Conservation (phyloP, 2,329 filamentous ascomycete genomes). For the Scedosporium boydii region DNA sequence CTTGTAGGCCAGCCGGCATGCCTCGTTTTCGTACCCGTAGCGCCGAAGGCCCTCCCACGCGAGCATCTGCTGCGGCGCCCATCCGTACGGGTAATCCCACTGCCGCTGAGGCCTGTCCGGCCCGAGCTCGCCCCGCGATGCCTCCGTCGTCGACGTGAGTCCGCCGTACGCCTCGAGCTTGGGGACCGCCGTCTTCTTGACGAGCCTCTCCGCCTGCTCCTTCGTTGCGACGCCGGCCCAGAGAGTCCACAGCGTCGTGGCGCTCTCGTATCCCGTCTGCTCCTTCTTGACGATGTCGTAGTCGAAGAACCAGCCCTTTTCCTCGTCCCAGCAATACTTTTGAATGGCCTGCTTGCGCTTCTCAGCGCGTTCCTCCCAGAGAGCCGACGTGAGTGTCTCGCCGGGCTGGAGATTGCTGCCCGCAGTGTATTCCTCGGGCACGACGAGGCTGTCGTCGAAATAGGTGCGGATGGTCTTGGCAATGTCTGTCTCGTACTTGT, state of each 20-base stretch:
- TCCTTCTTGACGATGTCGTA: slow-evolving; percentile 80
- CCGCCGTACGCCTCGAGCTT: slow-evolving; percentile 84
- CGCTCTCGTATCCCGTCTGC: slow-evolving; percentile 77
- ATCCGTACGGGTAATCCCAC: slow-evolving; percentile 97
- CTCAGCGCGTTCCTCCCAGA: slow-evolving; percentile 84
- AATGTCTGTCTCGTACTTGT: slow-evolving; percentile 96
- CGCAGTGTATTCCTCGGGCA: slow-evolving; percentile 74
- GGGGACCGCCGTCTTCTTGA: slow-evolving; percentile 64
- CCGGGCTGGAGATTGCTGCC: slow-evolving; percentile 48
- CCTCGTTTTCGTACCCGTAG: slow-evolving; percentile 86
- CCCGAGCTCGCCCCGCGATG: slow-evolving; percentile 72
- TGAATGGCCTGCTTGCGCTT: slow-evolving; percentile 78
- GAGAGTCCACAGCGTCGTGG: slow-evolving; percentile 94
- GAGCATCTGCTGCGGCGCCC: slow-evolving; percentile 97
- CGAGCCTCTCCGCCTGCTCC: slow-evolving; percentile 74
- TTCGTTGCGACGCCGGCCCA: slow-evolving; percentile 88
- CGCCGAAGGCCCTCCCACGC: slow-evolving; percentile 89
- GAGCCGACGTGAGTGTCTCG: slow-evolving; percentile 69
- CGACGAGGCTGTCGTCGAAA: slow-evolving; percentile 73
- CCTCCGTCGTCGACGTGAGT: slow-evolving; percentile 78
- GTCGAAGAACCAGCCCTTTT: slow-evolving; percentile 95
- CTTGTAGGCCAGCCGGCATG: slow-evolving; percentile 82
- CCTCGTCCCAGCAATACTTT: slow-evolving; percentile 87
- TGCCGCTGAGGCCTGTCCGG: slow-evolving; percentile 86
- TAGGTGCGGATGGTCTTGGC: slow-evolving; percentile 72